Conservation (phyloP, 805 yeast species). For the Starmerella vitae region DNA sequence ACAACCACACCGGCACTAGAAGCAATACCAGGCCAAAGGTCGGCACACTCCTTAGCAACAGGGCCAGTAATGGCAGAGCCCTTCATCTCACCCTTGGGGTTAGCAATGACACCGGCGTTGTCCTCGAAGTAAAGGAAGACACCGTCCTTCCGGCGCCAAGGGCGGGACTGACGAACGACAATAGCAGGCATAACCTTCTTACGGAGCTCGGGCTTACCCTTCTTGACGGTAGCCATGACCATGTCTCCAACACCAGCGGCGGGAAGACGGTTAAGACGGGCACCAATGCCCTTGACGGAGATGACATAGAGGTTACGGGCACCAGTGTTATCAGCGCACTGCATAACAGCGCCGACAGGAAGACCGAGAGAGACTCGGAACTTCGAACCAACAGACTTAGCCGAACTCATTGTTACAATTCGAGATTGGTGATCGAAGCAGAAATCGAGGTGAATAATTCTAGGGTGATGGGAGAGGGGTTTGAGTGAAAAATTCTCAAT, state of each 20-base stretch:
- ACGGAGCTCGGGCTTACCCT: constrained; percentile 99
- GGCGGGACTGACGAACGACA: constrained; percentile 97
- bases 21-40: constrained; percentile 99
- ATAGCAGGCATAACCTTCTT: constrained; percentile 99
- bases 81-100: constrained; percentile 99
- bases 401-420: constrained; percentile 19
- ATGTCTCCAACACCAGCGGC: constrained; percentile 99
- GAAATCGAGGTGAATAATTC: constrained; percentile 8
- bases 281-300: constrained; percentile 99
- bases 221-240: constrained; percentile 83
- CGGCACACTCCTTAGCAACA: constrained; percentile 99
- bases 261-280: constrained; percentile 99
- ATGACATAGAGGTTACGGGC: constrained; percentile 98
- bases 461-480: neutral
- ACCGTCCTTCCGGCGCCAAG: constrained; percentile 99
- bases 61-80: constrained; percentile 99
- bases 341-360: constrained; percentile 98
- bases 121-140: constrained; percentile 98
- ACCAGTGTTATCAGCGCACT: constrained; percentile 99
- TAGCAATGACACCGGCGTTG: constrained; percentile 99
- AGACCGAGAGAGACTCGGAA: constrained; percentile 99
- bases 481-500: neutral
- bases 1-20: constrained; percentile 99
- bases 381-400: constrained; percentile 55
- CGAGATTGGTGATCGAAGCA: constrained; percentile 4